phyloP scores from a whole-genome alignment of 2,329 filamentous ascomycete genomes.

The Colletotrichum cordylinicola region DNA sequence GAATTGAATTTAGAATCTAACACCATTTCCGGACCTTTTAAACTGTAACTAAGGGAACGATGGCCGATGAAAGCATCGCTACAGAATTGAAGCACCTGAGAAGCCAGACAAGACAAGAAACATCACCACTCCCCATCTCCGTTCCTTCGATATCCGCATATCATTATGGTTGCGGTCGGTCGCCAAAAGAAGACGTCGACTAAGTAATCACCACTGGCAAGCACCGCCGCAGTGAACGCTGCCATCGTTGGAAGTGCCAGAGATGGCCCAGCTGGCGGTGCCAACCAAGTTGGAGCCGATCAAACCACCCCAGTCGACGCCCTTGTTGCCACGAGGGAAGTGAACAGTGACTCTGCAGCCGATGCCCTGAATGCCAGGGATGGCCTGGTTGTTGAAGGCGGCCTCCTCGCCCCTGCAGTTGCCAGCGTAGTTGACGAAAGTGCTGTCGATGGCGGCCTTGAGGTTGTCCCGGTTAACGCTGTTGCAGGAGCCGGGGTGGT shows the following conservation, averaged over 20 bases:
- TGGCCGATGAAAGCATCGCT: not conserved
- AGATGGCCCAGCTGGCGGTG: not conserved
- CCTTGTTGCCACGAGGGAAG: conserved; percentile 5
- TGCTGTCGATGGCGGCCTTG: conserved; percentile 2
- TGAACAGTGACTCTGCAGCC: conserved; percentile 5
- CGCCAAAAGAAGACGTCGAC: not conserved
- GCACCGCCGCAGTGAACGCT: conserved; percentile 1
- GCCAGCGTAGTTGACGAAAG: not conserved
- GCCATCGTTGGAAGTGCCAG: not conserved
- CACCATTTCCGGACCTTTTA: not conserved
- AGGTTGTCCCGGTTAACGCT: not conserved
- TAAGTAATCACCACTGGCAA: not conserved
- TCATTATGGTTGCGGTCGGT: not conserved
- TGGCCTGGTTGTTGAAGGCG: not conserved
- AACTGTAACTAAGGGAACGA: not conserved
- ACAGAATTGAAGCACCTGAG: not conserved
- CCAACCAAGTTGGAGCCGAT: not conserved
- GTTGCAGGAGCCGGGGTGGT: not conserved
- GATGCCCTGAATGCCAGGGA: not conserved
- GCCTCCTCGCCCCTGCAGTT: conserved; percentile 3
- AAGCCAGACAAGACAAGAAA: not conserved
- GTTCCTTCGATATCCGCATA: not conserved
- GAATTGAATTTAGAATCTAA: not conserved
- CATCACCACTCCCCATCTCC: not conserved
- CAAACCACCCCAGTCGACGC: conserved; percentile 1